A percentile compares a stretch with the other conserved stretches of the same genome.
phyloP scores from a whole-genome alignment of 768 basidiomycete genomes.

The Agaricus blazei region DNA sequence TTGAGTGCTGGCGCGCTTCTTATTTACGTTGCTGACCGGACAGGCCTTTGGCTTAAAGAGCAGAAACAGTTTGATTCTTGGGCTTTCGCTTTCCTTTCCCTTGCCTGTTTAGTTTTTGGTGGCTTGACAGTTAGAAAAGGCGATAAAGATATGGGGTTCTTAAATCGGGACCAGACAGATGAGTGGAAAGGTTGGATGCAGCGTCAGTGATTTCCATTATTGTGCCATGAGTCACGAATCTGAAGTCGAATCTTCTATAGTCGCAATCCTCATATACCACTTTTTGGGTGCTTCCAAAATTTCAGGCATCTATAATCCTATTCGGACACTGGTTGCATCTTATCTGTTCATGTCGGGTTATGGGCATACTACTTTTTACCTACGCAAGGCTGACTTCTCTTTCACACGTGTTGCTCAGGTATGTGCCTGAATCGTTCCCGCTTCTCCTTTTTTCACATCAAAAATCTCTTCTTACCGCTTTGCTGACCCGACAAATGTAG shows the following conservation, averaged over 20 bases:
- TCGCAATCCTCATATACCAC: slow-evolving; percentile 89
- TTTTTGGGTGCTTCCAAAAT: slow-evolving; percentile 87
- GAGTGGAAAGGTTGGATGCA: slow-evolving; percentile 99
- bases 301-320: slow-evolving; percentile 89
- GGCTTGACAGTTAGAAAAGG: slow-evolving; percentile 59
- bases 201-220: slow-evolving; percentile 39
- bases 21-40: slow-evolving; percentile 80
- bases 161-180: slow-evolving; percentile 91
- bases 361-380: slow-evolving; percentile 83
- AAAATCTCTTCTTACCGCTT: slow-evolving; percentile 3
- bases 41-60: slow-evolving; percentile 82
- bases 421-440: slow-evolving; percentile 16
- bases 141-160: slow-evolving; percentile 82
- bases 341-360: slow-evolving; percentile 95
- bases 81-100: slow-evolving; percentile 57
- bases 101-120: slow-evolving; percentile 53
- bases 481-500: slow-evolving; percentile 24
- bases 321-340: slow-evolving; percentile 82
- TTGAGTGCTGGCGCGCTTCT: slow-evolving; percentile 26
- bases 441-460: not conserved
- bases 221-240: not conserved
- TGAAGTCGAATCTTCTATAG: slow-evolving; percentile 30
- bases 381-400: slow-evolving; percentile 86
- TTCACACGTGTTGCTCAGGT: slow-evolving; percentile 73
- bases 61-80: slow-evolving; percentile 77